Base-by-base conservation (phyloP, 139 green algal genomes). In the Astrephomene gubernaculifera region DNA sequence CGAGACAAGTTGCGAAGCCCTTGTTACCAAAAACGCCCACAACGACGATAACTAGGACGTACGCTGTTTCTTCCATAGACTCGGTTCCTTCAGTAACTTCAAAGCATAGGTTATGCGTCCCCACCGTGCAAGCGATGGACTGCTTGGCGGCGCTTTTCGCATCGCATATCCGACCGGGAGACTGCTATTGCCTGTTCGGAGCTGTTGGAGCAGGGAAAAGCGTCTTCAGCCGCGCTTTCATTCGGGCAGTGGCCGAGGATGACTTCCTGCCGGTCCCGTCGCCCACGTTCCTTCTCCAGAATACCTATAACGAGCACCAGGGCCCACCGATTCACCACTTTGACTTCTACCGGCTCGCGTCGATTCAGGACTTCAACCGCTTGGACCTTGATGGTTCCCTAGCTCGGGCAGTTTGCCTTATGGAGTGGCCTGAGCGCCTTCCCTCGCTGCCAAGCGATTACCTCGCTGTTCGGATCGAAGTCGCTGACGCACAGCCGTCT, bases 251-350 rank as follows among this genome's bases (percentile, higher is more conserved):
- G 2, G 70, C 82, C 0, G 83, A 92, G 7, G 95, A 98, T 39
- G 74, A 90, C 0, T 67, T 86, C 2, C 67, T 97, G 35, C 85
- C 92, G 0, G 95, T 98, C 36, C 95, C 95, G 0, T 98, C 95
- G 7, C 95, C 95, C 0, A 98, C 95, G 0, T 98, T 93, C 82
- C 88, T 98, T 29, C 86, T 98, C 72, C 94, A 97, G 71, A 95
- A 96, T 53, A 93, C 93, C 4, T 98, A 98, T 65, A 91, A 95
- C 2, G 90, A 95, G 2, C 70, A 44, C 81, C 82, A 86, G 87
- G 87, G 88, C 2, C 92, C 89, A 0, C 71, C 82, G 2, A 92
- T 97, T 27, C 92, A 98, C 71, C 95, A 98, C 80, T 98, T 95
- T 84, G 95, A 98, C 82, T 84, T 97, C 53, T 98, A 97, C 81